Conservation (phyloP, 2,329 filamentous ascomycete species). For the Capronia epimyces region DNA sequence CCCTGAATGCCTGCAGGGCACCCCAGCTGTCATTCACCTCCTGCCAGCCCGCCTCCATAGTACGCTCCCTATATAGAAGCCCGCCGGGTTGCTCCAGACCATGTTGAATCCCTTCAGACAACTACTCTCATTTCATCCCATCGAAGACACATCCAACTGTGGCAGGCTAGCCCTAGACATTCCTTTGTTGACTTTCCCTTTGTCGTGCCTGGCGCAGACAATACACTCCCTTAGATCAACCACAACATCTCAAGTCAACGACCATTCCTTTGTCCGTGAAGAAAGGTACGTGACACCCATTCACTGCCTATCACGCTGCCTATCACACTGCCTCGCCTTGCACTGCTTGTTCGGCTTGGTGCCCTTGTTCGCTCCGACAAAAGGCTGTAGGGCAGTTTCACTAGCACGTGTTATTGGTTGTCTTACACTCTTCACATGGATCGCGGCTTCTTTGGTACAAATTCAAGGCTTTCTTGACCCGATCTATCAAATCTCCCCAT, state of each 20-base stretch:
- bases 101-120: slow-evolving; percentile 1
- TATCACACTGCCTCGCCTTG: not conserved
- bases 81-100: slow-evolving; percentile 2
- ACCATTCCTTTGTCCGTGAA: slow-evolving; percentile 16
- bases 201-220: slow-evolving; percentile 27
- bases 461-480: not conserved
- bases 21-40: not conserved
- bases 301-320: not conserved
- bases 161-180: slow-evolving; percentile 22
- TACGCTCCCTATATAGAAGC: slow-evolving; percentile 15
- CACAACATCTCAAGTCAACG: slow-evolving; percentile 16
- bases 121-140: slow-evolving; percentile 10
- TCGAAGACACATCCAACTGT: slow-evolving; percentile 7
- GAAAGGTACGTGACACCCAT: slow-evolving; percentile 1
- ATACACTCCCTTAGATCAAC: slow-evolving; percentile 16
- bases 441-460: not conserved
- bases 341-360: not conserved
- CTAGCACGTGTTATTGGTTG: not conserved
- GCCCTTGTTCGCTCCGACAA: not conserved
- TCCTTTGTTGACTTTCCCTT: slow-evolving; percentile 20
- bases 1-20: not conserved
- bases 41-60: not conserved
- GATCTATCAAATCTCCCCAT: not conserved
- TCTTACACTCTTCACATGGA: not conserved
- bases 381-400: not conserved